These are phyloP conservation scores for Nemophila menziesii DNA, from an alignment of 257 asterid genomes.

Conservation along the genomic window DNA sequence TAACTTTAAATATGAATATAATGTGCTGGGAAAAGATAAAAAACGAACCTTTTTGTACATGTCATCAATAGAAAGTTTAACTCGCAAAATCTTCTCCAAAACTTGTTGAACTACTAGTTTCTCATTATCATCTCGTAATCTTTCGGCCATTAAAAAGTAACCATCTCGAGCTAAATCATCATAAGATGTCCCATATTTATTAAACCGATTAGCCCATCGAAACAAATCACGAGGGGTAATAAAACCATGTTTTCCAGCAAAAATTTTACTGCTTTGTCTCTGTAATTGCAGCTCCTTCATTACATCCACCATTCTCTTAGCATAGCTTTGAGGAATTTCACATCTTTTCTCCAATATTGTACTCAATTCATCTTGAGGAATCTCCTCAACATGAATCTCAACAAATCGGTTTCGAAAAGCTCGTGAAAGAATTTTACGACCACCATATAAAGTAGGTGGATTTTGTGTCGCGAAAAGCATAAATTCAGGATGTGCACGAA, in stretches of 20 bases:
- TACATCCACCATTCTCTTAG: constrained; percentile 69
- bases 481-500: constrained; percentile 73
- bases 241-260: constrained; percentile 98
- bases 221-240: constrained; percentile 96
- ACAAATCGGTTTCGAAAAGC: constrained; percentile 98
- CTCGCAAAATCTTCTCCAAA: constrained; percentile 45
- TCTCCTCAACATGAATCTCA: constrained; percentile 97
- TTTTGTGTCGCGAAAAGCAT: constrained; percentile 98
- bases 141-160: constrained; percentile 82
- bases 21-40: neutral
- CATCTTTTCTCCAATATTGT: constrained; percentile 66
- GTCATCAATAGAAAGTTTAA: constrained; percentile 36
- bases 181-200: constrained; percentile 35
- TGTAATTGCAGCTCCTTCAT: constrained; percentile 87
- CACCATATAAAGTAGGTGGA: constrained; percentile 88
- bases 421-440: constrained; percentile 88
- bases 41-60: constrained; percentile 69
- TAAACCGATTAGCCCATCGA: constrained; percentile 86
- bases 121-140: constrained; percentile 73
- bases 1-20: constrained; percentile 7
- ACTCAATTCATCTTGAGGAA: constrained; percentile 78
- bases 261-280: constrained; percentile 77
- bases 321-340: constrained; percentile 50
- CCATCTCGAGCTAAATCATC: constrained; percentile 86
- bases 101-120: constrained; percentile 55